These are phyloP conservation scores for Hypoxylon intermedium DNA, from an alignment of 495 filamentous ascomycete species.

Conservation along the genomic window DNA sequence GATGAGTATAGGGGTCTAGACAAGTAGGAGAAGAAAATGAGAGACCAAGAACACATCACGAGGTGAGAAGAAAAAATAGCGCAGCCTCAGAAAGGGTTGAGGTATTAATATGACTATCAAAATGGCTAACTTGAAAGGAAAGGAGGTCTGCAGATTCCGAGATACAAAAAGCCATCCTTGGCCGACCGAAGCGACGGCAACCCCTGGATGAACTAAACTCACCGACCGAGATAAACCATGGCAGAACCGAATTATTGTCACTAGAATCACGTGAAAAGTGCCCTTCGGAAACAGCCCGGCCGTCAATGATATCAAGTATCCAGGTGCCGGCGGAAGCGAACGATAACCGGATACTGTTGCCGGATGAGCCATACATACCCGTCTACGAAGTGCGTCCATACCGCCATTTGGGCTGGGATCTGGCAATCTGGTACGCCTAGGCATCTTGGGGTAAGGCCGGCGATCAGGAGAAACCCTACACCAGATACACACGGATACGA, in stretches of 20 bases:
- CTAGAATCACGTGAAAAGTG: slow-evolving; percentile 3
- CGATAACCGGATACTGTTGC: slow-evolving; percentile 20
- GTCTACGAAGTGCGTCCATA: slow-evolving; percentile 25
- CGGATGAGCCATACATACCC: slow-evolving; percentile 9
- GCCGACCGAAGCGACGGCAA: not conserved
- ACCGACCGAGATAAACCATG: slow-evolving; percentile 9
- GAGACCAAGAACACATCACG: too few species aligned
- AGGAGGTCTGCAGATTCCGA: slow-evolving; percentile 4
- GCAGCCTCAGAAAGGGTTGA: too few species aligned
- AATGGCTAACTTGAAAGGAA: too few species aligned
- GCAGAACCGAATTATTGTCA: slow-evolving; percentile 12
- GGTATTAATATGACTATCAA: too few species aligned
- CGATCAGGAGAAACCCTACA: slow-evolving; percentile 16
- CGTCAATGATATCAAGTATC: slow-evolving; percentile 16
- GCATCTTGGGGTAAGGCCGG: slow-evolving; percentile 3
- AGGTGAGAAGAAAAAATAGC: too few species aligned
- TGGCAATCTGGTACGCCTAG: not conserved
- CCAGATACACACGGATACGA: slow-evolving; percentile 9
- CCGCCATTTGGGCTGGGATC: slow-evolving; percentile 29
- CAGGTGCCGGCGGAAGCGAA: slow-evolving; percentile 20
- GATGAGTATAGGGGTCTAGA: too few species aligned
- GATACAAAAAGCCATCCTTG: not conserved
- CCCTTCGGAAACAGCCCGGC: not conserved
- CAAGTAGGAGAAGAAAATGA: too few species aligned
- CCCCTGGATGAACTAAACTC: slow-evolving; percentile 3